Evolutionary conservation across 345 rosid species (phyloP).

Genomic region (Crucihimalaya himalaica): DNA sequence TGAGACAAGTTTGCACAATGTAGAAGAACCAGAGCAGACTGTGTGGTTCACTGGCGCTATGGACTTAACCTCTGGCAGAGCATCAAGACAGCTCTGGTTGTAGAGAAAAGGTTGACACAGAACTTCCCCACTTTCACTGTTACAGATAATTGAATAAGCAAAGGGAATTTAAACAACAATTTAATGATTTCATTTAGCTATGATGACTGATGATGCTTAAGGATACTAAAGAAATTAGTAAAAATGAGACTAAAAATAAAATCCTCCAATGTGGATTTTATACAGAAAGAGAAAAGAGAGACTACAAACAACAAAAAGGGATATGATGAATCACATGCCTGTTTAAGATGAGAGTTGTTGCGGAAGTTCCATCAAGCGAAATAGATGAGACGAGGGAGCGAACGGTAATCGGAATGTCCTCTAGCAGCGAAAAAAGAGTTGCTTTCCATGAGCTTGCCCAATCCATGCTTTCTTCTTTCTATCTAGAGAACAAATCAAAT

Average conservation of each 20-base stretch:
- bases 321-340: conserved; percentile 45
- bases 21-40: conserved; percentile 85
- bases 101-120: conserved; percentile 75
- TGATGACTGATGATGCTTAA: background rate
- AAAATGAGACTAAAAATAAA: background rate
- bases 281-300: conserved; percentile 4
- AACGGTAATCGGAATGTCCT: conserved; percentile 65
- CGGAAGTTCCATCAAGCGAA: conserved; percentile 92
- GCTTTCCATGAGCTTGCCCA: conserved; percentile 79
- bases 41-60: conserved; percentile 89
- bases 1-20: conserved; percentile 86
- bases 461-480: conserved; percentile 68
- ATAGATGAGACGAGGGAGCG: conserved; percentile 64
- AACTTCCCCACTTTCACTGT: conserved; percentile 70
- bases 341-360: conserved; percentile 79
- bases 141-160: conserved; percentile 9
- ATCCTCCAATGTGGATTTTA: conserved; percentile 8
- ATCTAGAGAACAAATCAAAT: conserved; percentile 64
- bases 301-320: background rate
- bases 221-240: background rate
- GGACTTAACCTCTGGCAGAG: conserved; percentile 67
- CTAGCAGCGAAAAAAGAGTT: conserved; percentile 66
- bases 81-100: conserved; percentile 79
- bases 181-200: background rate
- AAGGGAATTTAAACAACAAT: background rate